phyloP scores from a whole-genome alignment of 495 filamentous ascomycete genomes.

The Glonium stellatum region DNA sequence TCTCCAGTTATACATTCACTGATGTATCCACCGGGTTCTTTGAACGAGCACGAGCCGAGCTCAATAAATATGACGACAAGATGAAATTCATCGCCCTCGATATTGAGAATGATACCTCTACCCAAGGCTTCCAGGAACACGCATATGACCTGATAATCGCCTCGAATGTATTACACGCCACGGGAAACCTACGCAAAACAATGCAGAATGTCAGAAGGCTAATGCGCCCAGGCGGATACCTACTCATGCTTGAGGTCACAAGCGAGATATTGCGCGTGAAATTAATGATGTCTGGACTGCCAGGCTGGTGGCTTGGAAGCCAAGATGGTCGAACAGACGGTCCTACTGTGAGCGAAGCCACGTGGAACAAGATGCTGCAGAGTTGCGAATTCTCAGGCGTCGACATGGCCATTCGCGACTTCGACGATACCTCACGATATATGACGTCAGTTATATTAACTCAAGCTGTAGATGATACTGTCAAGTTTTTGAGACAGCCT shows the following conservation, averaged over 20 bases:
- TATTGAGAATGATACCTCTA: constrained; percentile 9
- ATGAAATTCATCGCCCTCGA: constrained; percentile 18
- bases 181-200: constrained; percentile 3
- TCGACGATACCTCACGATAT: neutral
- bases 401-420: too few relatives aligned
- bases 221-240: constrained; percentile 7
- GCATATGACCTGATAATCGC: constrained; percentile 13
- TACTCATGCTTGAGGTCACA: constrained; percentile 8
- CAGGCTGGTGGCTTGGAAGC: constrained; percentile 9
- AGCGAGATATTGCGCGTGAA: neutral
- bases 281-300: neutral
- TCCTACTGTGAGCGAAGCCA: neutral
- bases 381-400: constrained; percentile 3
- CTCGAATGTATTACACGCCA: constrained; percentile 9
- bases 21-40: constrained; percentile 24
- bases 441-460: neutral
- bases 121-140: constrained; percentile 3
- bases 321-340: neutral
- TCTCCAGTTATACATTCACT: constrained; percentile 18
- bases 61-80: neutral
- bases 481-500: neutral
- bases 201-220: neutral
- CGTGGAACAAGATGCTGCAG: constrained; percentile 1
- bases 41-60: constrained; percentile 11
- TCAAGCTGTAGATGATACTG: neutral